phyloP scores from a whole-genome alignment of 345 rosid species.

The Syzygium grande region DNA sequence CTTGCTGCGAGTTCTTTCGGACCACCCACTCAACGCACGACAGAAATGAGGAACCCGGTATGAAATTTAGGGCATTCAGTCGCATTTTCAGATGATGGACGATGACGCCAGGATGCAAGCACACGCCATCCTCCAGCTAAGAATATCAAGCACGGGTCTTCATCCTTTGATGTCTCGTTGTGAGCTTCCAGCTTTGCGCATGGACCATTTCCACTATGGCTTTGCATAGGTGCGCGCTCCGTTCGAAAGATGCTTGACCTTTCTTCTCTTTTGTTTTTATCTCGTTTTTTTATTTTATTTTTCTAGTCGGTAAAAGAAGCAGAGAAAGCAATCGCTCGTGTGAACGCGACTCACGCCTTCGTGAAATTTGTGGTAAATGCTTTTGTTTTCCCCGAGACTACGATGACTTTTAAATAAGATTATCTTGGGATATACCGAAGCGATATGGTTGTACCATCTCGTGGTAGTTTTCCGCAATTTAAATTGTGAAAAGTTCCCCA shows the following conservation, averaged over 20 bases:
- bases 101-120: background rate
- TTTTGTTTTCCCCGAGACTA: background rate
- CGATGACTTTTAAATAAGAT: background rate
- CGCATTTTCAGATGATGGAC: background rate
- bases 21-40: background rate
- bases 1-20: background rate
- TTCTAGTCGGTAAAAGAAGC: background rate
- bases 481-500: background rate
- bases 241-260: background rate
- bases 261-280: background rate
- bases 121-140: background rate
- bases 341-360: background rate
- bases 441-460: background rate
- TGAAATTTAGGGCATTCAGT: background rate
- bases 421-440: background rate
- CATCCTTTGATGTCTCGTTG: background rate
- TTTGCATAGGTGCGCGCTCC: background rate
- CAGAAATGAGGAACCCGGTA: background rate
- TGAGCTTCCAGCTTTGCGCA: background rate
- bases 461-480: background rate
- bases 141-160: background rate
- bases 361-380: background rate
- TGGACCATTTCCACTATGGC: background rate
- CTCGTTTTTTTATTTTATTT: background rate
- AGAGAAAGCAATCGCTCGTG: fast-evolving